phyloP scores from a whole-genome alignment of 2,329 filamentous ascomycete genomes.

The Apiospora hydei region DNA sequence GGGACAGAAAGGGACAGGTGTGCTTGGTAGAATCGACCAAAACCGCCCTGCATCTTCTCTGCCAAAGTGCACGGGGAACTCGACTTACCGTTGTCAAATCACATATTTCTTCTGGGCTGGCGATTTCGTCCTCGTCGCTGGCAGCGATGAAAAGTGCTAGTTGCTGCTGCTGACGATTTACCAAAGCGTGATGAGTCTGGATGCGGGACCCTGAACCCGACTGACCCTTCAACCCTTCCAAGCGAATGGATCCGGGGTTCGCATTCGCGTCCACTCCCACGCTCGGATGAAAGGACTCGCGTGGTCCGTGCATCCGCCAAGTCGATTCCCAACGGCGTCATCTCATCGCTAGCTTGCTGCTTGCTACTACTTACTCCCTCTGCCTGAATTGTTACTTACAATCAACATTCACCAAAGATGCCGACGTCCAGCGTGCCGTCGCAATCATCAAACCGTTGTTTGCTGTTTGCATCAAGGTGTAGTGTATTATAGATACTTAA shows the following conservation, averaged over 20 bases:
- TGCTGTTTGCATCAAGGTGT: neutral
- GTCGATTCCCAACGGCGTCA: neutral
- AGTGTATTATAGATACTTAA: neutral
- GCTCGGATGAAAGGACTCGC: conserved; percentile 13
- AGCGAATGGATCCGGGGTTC: conserved; percentile 21
- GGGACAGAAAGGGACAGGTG: neutral
- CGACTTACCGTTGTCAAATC: neutral
- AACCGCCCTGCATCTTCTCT: neutral
- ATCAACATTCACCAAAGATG: neutral
- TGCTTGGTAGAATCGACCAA: neutral
- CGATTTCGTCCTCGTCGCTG: neutral
- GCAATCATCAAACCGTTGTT: neutral
- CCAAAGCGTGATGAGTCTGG: conserved; percentile 2
- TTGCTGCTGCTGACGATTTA: neutral
- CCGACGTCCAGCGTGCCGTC: neutral
- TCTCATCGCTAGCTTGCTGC: neutral
- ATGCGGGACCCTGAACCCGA: conserved; percentile 6
- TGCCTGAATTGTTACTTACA: neutral
- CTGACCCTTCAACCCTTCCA: conserved; percentile 13
- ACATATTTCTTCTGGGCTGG: neutral
- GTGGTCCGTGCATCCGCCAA: conserved; percentile 4
- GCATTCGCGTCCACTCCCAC: neutral
- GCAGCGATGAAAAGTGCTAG: neutral
- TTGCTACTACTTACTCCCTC: neutral
- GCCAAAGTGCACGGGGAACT: neutral